Evolutionary conservation across 768 basidiomycete genomes (phyloP).

Genomic region (Auricularia heimuer): DNA sequence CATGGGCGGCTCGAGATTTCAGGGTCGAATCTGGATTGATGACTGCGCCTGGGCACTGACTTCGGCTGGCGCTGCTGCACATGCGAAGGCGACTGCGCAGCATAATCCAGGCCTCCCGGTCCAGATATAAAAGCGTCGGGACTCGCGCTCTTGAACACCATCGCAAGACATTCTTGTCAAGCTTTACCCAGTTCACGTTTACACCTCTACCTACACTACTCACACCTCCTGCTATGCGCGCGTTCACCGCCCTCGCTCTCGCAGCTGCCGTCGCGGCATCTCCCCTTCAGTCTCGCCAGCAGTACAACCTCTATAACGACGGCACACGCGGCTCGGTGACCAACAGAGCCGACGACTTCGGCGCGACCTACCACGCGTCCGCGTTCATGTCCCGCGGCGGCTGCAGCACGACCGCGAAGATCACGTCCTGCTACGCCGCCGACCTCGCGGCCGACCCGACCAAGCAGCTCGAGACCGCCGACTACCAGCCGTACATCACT

Average conservation of each 20-base stretch:
- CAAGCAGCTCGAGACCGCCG: background rate
- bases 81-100: too few species aligned
- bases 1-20: too few species aligned
- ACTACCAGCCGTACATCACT: background rate
- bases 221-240: too few species aligned
- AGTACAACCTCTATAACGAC: background rate
- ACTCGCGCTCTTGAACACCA: too few species aligned
- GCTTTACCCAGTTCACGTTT: too few species aligned
- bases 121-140: too few species aligned
- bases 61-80: too few species aligned
- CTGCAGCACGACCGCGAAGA: background rate
- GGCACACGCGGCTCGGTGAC: background rate
- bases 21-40: too few species aligned
- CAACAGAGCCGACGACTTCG: background rate
- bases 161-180: too few species aligned
- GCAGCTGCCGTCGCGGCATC: background rate
- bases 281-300: background rate
- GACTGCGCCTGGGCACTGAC: too few species aligned
- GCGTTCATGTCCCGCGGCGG: background rate
- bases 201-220: too few species aligned
- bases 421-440: background rate
- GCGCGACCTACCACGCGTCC: background rate
- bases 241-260: background rate
- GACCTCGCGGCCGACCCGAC: conserved; percentile 1
- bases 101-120: too few species aligned